Conservation (phyloP, 2,329 filamentous ascomycete genomes). For the Talaromyces sp. region DNA sequence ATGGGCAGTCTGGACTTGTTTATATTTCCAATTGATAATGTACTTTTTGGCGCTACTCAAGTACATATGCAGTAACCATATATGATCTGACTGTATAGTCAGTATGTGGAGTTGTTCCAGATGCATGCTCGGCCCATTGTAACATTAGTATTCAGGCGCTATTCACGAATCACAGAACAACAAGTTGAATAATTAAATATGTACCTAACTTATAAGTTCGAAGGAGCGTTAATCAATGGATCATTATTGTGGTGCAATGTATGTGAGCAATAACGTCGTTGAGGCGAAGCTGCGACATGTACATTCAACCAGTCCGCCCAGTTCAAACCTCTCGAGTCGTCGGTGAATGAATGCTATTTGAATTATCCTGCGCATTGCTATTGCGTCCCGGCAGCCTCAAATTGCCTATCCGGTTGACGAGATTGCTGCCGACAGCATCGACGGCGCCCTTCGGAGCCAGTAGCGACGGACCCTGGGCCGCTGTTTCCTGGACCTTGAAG, state of each 20-base stretch:
- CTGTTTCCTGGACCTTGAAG: slow-evolving; percentile 84
- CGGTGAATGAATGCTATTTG: slow-evolving; percentile 28
- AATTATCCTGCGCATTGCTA: slow-evolving; percentile 33
- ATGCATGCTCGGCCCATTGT: too few relatives aligned
- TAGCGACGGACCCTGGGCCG: slow-evolving; percentile 72
- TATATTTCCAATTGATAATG: neutral
- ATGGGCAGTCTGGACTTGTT: neutral
- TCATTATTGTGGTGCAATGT: neutral
- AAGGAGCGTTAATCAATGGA: neutral
- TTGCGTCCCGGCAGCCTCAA: slow-evolving; percentile 63
- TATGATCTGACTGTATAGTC: neutral
- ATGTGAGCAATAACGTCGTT: neutral
- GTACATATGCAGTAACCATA: neutral
- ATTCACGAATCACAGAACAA: neutral
- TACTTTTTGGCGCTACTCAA: neutral
- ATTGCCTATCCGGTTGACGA: slow-evolving; percentile 80
- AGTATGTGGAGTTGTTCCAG: neutral
- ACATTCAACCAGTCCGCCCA: neutral
- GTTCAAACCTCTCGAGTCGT: slow-evolving; percentile 37
- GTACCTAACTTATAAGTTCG: neutral
- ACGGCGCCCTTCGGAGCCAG: slow-evolving; percentile 84
- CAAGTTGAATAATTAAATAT: neutral
- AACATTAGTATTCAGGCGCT: too few relatives aligned
- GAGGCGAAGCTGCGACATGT: neutral
- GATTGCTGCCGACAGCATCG: slow-evolving; percentile 85